Conservation (phyloP, 441 rosid species). For the Arabidopsis lyrata region DNA sequence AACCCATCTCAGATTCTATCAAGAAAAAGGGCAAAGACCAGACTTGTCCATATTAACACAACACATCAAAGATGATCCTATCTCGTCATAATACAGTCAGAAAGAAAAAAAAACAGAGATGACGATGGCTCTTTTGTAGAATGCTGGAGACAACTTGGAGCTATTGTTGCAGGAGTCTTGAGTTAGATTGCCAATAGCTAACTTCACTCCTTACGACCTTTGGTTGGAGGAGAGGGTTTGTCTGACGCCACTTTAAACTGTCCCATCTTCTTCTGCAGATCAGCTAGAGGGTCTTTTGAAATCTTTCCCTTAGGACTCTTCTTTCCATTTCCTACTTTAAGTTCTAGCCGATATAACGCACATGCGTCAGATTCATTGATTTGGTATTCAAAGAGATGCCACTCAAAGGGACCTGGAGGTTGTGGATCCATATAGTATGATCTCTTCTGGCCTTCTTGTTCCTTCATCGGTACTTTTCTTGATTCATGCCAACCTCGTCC, state of each 20-base stretch:
- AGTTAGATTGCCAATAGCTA: slow-evolving; percentile 35
- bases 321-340: slow-evolving; percentile 54
- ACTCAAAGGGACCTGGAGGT: slow-evolving; percentile 60
- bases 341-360: slow-evolving; percentile 66
- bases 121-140: slow-evolving; percentile 8
- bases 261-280: slow-evolving; percentile 75
- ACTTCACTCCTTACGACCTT: slow-evolving; percentile 43
- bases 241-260: slow-evolving; percentile 60
- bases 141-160: slow-evolving; percentile 21
- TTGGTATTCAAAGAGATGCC: slow-evolving; percentile 74
- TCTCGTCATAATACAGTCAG: slow-evolving; percentile 3
- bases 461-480: slow-evolving; percentile 68
- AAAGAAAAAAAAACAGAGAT: not conserved
- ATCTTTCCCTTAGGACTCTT: slow-evolving; percentile 65
- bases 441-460: slow-evolving; percentile 67
- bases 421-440: slow-evolving; percentile 86
- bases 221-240: slow-evolving; percentile 44
- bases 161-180: slow-evolving; percentile 18
- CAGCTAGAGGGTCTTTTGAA: slow-evolving; percentile 61
- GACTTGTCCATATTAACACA: slow-evolving; percentile 35
- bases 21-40: slow-evolving; percentile 24
- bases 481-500: slow-evolving; percentile 86
- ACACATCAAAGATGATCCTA: slow-evolving; percentile 34
- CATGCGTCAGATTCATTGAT: slow-evolving; percentile 50
- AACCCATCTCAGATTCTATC: slow-evolving; percentile 14